A percentile compares a stretch with the other conserved stretches of the same genome.
phyloP scores from a whole-genome alignment of 495 filamentous ascomycete genomes.

The Pyrenopolyporus hunteri region DNA sequence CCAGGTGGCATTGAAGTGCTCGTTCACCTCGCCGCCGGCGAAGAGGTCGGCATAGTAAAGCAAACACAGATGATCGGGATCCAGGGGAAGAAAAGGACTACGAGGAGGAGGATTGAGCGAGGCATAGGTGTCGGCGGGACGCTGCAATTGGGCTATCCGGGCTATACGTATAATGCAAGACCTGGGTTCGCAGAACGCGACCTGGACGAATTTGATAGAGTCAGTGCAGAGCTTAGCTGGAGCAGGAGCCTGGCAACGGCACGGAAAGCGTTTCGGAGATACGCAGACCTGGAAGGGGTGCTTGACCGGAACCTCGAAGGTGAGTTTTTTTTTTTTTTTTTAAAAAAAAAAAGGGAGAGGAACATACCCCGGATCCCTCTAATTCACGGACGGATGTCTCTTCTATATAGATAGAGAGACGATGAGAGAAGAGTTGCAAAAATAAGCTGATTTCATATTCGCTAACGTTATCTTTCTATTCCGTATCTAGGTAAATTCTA shows the following conservation, averaged over 20 bases:
- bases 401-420: too few relatives aligned
- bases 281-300: conserved; percentile 63
- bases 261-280: conserved; percentile 62
- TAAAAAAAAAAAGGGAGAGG: too few relatives aligned
- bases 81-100: conserved; percentile 63
- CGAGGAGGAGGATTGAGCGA: conserved; percentile 55
- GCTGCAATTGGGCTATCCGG: conserved; percentile 45
- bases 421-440: too few relatives aligned
- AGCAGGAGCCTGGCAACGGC: conserved; percentile 52
- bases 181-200: conserved; percentile 60
- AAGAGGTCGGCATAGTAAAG: conserved; percentile 53
- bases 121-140: conserved; percentile 59
- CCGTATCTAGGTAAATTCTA: conserved; percentile 63
- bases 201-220: conserved; percentile 56
- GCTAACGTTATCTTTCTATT: too few relatives aligned
- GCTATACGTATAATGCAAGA: conserved; percentile 50
- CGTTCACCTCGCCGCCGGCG: conserved; percentile 53
- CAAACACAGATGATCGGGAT: conserved; percentile 64
- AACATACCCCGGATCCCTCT: too few relatives aligned
- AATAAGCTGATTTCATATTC: too few relatives aligned
- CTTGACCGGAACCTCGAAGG: conserved; percentile 66
- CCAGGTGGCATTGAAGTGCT: conserved; percentile 50
- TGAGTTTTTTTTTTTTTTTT: too few relatives aligned
- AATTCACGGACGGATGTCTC: too few relatives aligned
- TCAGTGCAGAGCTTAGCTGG: conserved; percentile 57